Evolutionary conservation across 306 rosid genomes (phyloP), one percentile per base, ranked within the genome.

Genomic region (Ceratonia siliqua): DNA sequence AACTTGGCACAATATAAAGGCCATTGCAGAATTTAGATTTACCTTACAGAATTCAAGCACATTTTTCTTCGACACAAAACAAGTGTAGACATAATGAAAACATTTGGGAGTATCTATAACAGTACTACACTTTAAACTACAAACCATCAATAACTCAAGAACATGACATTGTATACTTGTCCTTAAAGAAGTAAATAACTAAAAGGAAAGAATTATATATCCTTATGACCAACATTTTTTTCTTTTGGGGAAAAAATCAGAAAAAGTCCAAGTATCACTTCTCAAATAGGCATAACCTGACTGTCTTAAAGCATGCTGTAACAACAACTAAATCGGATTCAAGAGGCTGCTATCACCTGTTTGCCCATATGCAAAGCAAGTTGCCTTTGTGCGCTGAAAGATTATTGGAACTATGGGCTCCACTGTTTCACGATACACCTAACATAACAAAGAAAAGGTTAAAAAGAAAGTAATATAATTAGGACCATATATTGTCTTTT

Each of bases 341-440:
- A 30, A 64, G 76, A 67, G 64, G 39, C 45, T 71, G 76, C 45
- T 41, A 76, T 79, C 78, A 92, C 99, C 99, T 89, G 99, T 95
- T 85, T 95, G 99, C 20, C 99, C 99, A 24, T 95, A 95, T 15
- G 99, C 99, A 82, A 95, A 95, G 89, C 99, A 95, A 35, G 99
- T 95, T 49, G 98, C 99, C 78, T 95, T 95, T 38, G 98, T 95
- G 67, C 99, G 93, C 69, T 95, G 97, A 81, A 95, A 95, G 65
- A 95, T 92, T 57, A 95, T 89, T 54, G 99, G 99, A 87, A 95
- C 98, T 73, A 95, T 92, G 76, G 99, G 99, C 85, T 95, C 99
- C 70, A 95, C 99, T 17, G 99, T 95, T 86, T 95, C 98, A 81
- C 82, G 89, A 76, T 95, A 95, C 15, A 95, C 98, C 99, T 95